Base-by-base conservation (phyloP, 352 stramenopile genomes). In the Pythium graminicola region DNA sequence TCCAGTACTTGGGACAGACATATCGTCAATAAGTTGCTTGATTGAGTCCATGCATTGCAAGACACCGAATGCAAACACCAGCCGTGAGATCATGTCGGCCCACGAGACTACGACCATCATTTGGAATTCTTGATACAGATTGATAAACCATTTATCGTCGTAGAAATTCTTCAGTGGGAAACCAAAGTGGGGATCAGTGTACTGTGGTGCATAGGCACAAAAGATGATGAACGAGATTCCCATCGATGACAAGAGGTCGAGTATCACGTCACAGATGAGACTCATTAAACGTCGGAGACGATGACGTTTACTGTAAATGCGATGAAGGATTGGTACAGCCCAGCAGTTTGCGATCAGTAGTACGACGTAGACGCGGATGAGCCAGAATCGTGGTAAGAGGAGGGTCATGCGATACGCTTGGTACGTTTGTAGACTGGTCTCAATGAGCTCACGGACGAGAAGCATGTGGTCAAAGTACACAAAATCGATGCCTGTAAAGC, bases 361-460 rank as follows among this genome's bases (percentile, higher is more conserved):
- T 19, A n/a, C 40, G 11, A 46, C 20, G 40, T 32, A 46, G 40
- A 46, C 28, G 20, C 40, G 40, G n/a, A 46, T 46, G 20, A 46
- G 40, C 22, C 40, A 46, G 0, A 46, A 11, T 20, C 40, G 40
- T n/a, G 40, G 40, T 1, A 46, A n/a, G 2, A 46, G 13, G 20
- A 20, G 19, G 13, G 33, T n/a, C 33, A 41, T 41, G 16, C 33
- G 33, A 19, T 41, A 41, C 13, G 16, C 9, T 41, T 41, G 33
- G 13, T 41, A 41, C 33, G 33, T 20, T 16, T 41, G 33, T 2
- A 46, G 39, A 1, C 5, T 31, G 5, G 39, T 46, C 39, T 46
- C 39, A 3, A 46, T 2, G 6, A 46, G 33, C 16, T 41, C 33
- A 6, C 33, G 33, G 13, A 16, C 33, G 33, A 41, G 13, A 20